Conservation (phyloP, 306 rosid species). For the Vigna unguiculata region DNA sequence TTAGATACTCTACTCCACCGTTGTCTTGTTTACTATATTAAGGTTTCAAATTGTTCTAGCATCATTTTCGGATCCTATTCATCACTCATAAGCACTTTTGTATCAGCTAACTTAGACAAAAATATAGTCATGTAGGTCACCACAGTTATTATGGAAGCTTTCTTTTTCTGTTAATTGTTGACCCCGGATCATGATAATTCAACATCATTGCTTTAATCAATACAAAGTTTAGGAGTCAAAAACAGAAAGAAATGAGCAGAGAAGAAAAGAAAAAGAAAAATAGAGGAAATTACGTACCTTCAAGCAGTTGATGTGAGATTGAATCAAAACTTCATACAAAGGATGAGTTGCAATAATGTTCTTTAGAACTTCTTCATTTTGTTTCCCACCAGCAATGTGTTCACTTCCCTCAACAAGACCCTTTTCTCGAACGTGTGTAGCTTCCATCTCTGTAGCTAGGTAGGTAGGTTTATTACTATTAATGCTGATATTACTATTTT, state of each 20-base stretch:
- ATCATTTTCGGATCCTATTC: background rate
- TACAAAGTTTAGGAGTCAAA: background rate
- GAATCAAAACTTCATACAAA: conserved; percentile 56
- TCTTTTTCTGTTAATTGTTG: conserved; percentile 26
- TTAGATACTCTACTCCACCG: background rate
- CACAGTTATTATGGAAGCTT: background rate
- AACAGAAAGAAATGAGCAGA: background rate
- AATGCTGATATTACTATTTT: background rate
- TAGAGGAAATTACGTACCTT: conserved; percentile 46
- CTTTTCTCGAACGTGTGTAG: conserved; percentile 9
- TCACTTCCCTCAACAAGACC: conserved; percentile 2
- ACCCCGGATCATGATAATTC: background rate
- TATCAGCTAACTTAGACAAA: background rate
- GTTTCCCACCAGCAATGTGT: conserved; percentile 13
- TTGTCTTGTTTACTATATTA: background rate
- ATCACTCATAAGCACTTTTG: background rate
- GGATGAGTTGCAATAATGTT: conserved; percentile 61
- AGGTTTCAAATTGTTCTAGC: no score
- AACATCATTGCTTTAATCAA: background rate
- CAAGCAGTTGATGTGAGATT: conserved; percentile 61
- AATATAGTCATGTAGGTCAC: conserved; percentile 7
- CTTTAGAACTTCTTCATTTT: conserved; percentile 49
- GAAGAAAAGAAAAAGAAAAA: background rate
- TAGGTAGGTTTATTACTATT: background rate
- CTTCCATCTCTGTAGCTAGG: conserved; percentile 41